Base-by-base conservation (phyloP, 192 early-diverging fungal genomes). In the Funneliformis mosseae region DNA sequence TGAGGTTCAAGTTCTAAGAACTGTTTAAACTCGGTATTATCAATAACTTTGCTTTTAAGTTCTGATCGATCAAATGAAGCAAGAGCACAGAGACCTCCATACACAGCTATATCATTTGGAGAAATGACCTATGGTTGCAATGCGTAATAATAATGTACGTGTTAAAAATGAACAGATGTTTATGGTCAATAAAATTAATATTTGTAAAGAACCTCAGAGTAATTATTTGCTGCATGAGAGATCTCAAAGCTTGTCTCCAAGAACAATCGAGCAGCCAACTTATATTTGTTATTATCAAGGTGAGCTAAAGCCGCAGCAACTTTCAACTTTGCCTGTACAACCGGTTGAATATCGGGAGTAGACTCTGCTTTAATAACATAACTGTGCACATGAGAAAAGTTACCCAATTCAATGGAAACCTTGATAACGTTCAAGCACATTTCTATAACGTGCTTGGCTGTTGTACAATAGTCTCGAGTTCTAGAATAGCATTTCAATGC, bases 1-100 rank as follows among this genome's bases (percentile, higher is more conserved):
- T 91, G 89, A 5, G 96, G 95, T 60, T 96, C 95, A 16, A 96
- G 84, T 69, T 96, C 95, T n/a, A 97, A 83, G 81, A 88, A 96
- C 42, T 89, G 89, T 64, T 92, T 92, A 77, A 96, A 94, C 41
- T 90, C 85, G 8, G 87, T 78, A 78, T 94, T 96, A 59, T 94
- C 93, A 46, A 95, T 87, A 27, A 97, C 88, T 73, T 88, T 80
- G 1, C 69, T 83, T 83, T 94, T 93, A 21, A 97, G 84, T 55
- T 96, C 92, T 50, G 83, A 62, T 55, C 96, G 84, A 59, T 92
- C 89, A 76, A 94, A 94, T 12, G 94, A 89, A 14, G 95, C 93
- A 48, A 97, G 77, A 8, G 93, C 93, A 82, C 92, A 93, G 11
- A 96, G 85, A 69, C 89, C 92, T 63, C 93, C 93, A 83, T 95